phyloP scores from a whole-genome alignment of 2,329 filamentous ascomycete species.

The Exserohilum turcica region DNA sequence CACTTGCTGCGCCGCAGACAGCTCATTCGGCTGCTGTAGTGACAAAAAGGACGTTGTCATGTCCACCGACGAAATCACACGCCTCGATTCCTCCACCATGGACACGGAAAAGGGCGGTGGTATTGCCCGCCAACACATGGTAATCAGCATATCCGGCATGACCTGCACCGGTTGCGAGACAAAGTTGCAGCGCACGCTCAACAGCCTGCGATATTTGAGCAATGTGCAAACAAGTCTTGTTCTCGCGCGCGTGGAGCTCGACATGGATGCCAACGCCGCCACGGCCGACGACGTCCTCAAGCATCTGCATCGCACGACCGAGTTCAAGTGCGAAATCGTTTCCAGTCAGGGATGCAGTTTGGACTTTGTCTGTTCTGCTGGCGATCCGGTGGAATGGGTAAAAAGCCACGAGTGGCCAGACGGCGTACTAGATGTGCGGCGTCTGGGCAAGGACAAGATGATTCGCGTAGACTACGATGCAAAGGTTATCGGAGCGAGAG shows the following conservation, averaged over 20 bases:
- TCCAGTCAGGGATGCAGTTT: conserved; percentile 31
- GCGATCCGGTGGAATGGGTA: conserved; percentile 12
- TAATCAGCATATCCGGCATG: conserved; percentile 71
- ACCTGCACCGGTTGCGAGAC: conserved; percentile 75
- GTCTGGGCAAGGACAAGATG: conserved; percentile 20
- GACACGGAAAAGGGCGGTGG: conserved; percentile 30
- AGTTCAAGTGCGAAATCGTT: conserved; percentile 62
- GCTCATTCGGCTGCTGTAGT: not conserved
- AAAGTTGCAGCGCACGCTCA: conserved; percentile 62
- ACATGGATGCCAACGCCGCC: conserved; percentile 52
- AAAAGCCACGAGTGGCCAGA: conserved; percentile 27
- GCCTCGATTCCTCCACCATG: not conserved
- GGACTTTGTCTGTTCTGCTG: conserved; percentile 22
- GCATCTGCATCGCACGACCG: conserved; percentile 62
- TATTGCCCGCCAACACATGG: conserved; percentile 57
- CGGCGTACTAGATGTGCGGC: conserved; percentile 26
- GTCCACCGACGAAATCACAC: not conserved
- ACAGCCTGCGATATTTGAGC: conserved; percentile 53
- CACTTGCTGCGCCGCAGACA: not conserved
- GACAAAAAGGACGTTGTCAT: not conserved
- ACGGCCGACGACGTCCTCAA: conserved; percentile 53
- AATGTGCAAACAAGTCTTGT: conserved; percentile 70
- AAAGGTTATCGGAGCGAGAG: conserved; percentile 55
- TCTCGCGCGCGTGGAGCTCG: conserved; percentile 68
- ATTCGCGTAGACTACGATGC: conserved; percentile 56